Conservation (phyloP, 257 asterid genomes). For the Solanum appendiculatum region DNA sequence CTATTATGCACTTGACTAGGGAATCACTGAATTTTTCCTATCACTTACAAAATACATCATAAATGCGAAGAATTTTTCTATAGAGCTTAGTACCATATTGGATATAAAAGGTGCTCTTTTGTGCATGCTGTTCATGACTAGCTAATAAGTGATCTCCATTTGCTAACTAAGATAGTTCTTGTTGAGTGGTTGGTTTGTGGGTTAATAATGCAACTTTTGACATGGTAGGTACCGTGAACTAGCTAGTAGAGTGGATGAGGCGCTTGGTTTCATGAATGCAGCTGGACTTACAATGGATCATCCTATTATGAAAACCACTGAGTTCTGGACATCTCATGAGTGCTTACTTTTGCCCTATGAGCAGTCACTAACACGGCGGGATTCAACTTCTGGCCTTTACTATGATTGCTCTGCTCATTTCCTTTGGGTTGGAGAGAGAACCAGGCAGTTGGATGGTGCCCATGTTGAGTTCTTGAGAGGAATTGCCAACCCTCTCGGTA, state of each 20-base stretch:
- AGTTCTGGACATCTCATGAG: slow-evolving; percentile 82
- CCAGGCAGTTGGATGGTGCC: slow-evolving; percentile 75
- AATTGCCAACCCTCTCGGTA: slow-evolving; percentile 70
- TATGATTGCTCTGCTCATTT: slow-evolving; percentile 80
- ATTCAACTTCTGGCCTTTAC: slow-evolving; percentile 67
- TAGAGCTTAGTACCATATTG: not conserved
- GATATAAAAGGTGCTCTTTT: not conserved
- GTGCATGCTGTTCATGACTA: not conserved
- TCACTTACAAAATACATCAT: not conserved
- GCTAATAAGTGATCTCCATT: not conserved
- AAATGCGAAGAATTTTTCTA: not conserved
- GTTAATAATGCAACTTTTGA: not conserved
- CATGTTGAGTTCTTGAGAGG: slow-evolving; percentile 79
- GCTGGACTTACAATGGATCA: slow-evolving; percentile 72
- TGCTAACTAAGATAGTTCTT: not conserved
- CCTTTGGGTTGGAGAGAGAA: slow-evolving; percentile 77
- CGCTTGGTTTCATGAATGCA: slow-evolving; percentile 76
- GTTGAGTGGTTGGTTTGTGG: not conserved
- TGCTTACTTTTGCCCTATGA: slow-evolving; percentile 76
- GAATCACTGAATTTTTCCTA: not conserved
- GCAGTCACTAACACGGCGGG: slow-evolving; percentile 66
- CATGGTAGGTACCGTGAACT: slow-evolving; percentile 60
- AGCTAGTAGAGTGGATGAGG: slow-evolving; percentile 71
- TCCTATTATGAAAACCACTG: slow-evolving; percentile 61
- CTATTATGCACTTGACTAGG: not conserved